These are phyloP conservation scores for Periconia sp. DNA, from an alignment of 2,329 filamentous ascomycete genomes.

Conservation along the genomic window DNA sequence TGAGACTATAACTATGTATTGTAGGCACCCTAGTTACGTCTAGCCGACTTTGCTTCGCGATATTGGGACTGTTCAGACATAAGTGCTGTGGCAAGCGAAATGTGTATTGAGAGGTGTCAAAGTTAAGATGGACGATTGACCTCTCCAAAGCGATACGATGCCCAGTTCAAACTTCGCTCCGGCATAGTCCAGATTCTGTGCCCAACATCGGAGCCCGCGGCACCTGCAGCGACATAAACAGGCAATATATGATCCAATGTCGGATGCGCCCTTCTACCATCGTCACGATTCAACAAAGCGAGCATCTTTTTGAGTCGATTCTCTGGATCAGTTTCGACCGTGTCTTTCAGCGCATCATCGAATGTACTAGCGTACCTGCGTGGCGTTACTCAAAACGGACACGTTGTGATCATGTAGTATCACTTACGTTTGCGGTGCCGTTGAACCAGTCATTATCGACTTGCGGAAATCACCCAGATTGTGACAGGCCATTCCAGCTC, in stretches of 20 bases:
- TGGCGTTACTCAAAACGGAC: neutral
- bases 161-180: constrained; percentile 58
- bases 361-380: constrained; percentile 36
- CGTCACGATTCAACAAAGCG: constrained; percentile 41
- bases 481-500: constrained; percentile 29
- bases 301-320: constrained; percentile 36
- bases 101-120: too few relatives aligned
- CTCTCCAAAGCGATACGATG: constrained; percentile 56
- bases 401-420: neutral
- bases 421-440: constrained; percentile 20
- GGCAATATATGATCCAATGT: constrained; percentile 65
- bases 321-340: constrained; percentile 24
- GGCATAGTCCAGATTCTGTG: constrained; percentile 51
- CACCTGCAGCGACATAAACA: constrained; percentile 58
- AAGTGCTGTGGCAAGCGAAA: too few relatives aligned
- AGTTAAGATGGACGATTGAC: neutral
- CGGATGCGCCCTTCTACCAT: constrained; percentile 65
- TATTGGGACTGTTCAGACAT: too few relatives aligned
- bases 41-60: too few relatives aligned
- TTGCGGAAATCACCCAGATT: constrained; percentile 38
- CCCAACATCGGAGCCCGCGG: constrained; percentile 53
- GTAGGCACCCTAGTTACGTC: too few relatives aligned
- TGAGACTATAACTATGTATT: too few relatives aligned
- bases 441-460: constrained; percentile 16
- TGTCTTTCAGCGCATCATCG: constrained; percentile 17